Evolutionary conservation across 2,329 filamentous ascomycete genomes (phyloP).

Genomic region (Phoma sp.): DNA sequence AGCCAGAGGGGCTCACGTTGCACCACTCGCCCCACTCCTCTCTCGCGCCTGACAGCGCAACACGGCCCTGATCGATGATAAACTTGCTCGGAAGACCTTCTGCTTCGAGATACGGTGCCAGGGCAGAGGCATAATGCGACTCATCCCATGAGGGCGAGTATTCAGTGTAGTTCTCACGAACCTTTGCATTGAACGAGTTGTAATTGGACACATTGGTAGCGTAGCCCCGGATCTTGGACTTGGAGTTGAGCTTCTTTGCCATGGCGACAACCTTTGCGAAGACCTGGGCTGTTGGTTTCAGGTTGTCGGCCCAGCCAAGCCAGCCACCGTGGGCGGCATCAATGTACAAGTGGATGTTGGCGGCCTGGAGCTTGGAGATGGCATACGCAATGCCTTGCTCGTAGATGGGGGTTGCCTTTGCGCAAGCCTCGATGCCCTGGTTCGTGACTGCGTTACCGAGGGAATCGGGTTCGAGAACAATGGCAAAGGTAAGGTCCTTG

Average conservation of each 20-base stretch:
- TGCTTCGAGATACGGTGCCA: conserved; percentile 28
- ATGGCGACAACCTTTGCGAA: conserved; percentile 32
- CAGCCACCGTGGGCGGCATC: conserved; percentile 41
- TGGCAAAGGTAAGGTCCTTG: conserved; percentile 37
- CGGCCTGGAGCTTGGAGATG: conserved; percentile 36
- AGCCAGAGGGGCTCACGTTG: conserved; percentile 35
- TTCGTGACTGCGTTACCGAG: conserved; percentile 41
- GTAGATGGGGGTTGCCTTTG: conserved; percentile 32
- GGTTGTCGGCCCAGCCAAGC: conserved; percentile 40
- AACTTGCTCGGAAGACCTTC: conserved; percentile 35
- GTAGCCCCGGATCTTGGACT: conserved; percentile 34
- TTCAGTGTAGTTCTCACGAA: conserved; percentile 36
- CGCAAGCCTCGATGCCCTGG: conserved; percentile 30
- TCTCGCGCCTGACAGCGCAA: conserved; percentile 30
- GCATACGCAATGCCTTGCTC: conserved; percentile 41
- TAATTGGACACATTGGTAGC: conserved; percentile 39
- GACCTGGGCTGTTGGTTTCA: conserved; percentile 33
- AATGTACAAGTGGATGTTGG: conserved; percentile 38
- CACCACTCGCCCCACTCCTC: conserved; percentile 41
- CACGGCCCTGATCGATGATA: conserved; percentile 39
- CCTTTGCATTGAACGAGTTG: conserved; percentile 33
- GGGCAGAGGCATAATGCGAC: conserved; percentile 32
- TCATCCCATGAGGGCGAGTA: conserved; percentile 34
- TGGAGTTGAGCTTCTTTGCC: conserved; percentile 31
- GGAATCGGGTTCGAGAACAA: conserved; percentile 38